These are phyloP conservation scores for Carex parvula DNA, from an alignment of 176 grass and related monocot species.

Conservation along the genomic window DNA sequence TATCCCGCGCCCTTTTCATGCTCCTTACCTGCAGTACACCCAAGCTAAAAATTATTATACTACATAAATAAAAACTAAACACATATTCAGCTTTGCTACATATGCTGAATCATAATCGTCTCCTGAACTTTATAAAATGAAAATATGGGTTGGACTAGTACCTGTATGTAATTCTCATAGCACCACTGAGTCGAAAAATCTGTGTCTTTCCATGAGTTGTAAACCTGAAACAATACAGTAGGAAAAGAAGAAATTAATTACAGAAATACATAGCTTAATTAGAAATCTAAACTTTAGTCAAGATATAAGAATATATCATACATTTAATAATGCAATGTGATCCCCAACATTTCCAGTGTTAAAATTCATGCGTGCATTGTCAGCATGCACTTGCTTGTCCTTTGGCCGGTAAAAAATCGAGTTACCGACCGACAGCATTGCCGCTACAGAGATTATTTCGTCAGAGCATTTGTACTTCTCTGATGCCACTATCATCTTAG, in stretches of 20 bases:
- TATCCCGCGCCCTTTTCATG: conserved; percentile 91
- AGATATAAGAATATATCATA: conserved; percentile 23
- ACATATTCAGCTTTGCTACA: too few relatives aligned
- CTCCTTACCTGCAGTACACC: conserved; percentile 59
- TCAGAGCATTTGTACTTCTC: conserved; percentile 94
- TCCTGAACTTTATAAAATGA: conserved; percentile 1
- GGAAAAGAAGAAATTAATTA: conserved; percentile 25
- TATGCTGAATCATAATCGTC: too few relatives aligned
- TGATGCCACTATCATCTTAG: conserved; percentile 82
- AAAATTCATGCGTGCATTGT: conserved; percentile 89
- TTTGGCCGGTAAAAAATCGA: conserved; percentile 95
- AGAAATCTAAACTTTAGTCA: conserved; percentile 14
- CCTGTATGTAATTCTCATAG: conserved; percentile 96
- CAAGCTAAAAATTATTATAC: conserved; percentile 5
- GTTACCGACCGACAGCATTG: conserved; percentile 87
- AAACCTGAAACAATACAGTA: conserved; percentile 51
- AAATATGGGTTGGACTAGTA: conserved; percentile 20
- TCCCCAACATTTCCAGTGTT: conserved; percentile 89
- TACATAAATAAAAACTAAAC: too few relatives aligned
- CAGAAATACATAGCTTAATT: conserved; percentile 14
- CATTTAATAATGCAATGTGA: conserved; percentile 85
- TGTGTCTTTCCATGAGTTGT: conserved; percentile 89
- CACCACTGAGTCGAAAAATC: conserved; percentile 93
- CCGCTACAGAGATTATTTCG: conserved; percentile 67
- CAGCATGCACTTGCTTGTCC: conserved; percentile 94